Percentiles rank a stretch among this genome's conserved stretches.
Evolutionary conservation across 306 rosid genomes (phyloP).

Genomic region (Elaeagnus macrophylla): DNA sequence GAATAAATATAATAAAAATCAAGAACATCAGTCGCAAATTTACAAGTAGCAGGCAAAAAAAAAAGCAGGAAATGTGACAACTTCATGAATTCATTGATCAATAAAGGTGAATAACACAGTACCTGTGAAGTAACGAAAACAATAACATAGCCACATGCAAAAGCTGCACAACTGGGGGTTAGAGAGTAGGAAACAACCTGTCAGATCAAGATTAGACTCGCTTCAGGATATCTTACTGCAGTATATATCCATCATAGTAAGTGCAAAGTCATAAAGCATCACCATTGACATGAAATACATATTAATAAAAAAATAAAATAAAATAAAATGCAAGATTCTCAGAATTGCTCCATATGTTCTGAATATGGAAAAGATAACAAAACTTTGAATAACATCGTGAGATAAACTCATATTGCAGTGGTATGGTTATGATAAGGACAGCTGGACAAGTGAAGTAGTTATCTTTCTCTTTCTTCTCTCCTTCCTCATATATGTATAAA

Average conservation of each 20-base stretch:
- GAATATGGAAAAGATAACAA: too few species aligned
- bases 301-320: too few species aligned
- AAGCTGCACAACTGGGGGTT: slow-evolving; percentile 44
- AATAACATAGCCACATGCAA: slow-evolving; percentile 64
- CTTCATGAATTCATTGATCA: background rate
- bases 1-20: too few species aligned
- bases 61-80: background rate
- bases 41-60: background rate
- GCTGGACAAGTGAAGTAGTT: too few species aligned
- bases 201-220: slow-evolving; percentile 5
- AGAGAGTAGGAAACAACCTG: slow-evolving; percentile 56
- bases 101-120: slow-evolving; percentile 2
- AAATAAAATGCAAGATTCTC: too few species aligned
- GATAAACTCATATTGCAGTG: too few species aligned
- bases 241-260: background rate
- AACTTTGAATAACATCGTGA: too few species aligned
- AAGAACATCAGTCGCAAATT: background rate
- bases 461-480: too few species aligned
- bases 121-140: slow-evolving; percentile 83
- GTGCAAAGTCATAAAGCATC: background rate
- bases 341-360: too few species aligned
- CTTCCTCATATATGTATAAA: too few species aligned
- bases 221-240: slow-evolving; percentile 1
- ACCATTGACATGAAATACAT: background rate
- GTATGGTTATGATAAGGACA: too few species aligned